A percentile compares a stretch with the other conserved stretches of the same genome.
phyloP scores from a whole-genome alignment of 1,284 basidiomycete genomes.

The Rhizoctonia solani region DNA sequence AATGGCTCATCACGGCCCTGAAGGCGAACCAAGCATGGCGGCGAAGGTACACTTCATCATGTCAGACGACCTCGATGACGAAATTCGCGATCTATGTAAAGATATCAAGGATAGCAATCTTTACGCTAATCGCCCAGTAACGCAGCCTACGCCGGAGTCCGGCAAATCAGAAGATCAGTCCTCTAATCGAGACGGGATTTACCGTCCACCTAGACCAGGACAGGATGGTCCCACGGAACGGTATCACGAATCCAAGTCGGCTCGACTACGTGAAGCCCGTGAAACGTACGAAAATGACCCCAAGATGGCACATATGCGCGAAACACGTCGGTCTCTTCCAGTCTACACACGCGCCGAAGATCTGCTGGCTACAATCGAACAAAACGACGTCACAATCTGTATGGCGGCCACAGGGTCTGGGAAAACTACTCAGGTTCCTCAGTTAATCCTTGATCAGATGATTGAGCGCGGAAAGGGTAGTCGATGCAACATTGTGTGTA shows the following conservation, averaged over 20 bases:
- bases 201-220: slow-evolving; percentile 38
- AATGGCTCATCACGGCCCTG: slow-evolving; percentile 58
- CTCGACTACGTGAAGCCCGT: slow-evolving; percentile 58
- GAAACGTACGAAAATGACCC: slow-evolving; percentile 69
- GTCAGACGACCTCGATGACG: slow-evolving; percentile 69
- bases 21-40: slow-evolving; percentile 67
- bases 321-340: slow-evolving; percentile 69
- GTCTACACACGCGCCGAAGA: slow-evolving; percentile 70
- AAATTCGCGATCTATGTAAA: slow-evolving; percentile 71
- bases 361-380: slow-evolving; percentile 69
- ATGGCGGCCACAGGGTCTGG: slow-evolving; percentile 97
- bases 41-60: slow-evolving; percentile 75
- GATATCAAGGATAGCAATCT: slow-evolving; percentile 65
- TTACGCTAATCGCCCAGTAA: slow-evolving; percentile 54
- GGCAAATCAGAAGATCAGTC: slow-evolving; percentile 40
- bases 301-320: slow-evolving; percentile 66
- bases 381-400: slow-evolving; percentile 87
- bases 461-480: slow-evolving; percentile 81
- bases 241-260: slow-evolving; percentile 59
- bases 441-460: slow-evolving; percentile 86
- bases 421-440: slow-evolving; percentile 95
- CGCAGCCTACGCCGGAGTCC: slow-evolving; percentile 43
- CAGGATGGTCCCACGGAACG: slow-evolving; percentile 44
- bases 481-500: slow-evolving; percentile 89
- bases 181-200: slow-evolving; percentile 41